Conservation (phyloP, 192 early-diverging fungal species). For the Chytriomyces sp. region DNA sequence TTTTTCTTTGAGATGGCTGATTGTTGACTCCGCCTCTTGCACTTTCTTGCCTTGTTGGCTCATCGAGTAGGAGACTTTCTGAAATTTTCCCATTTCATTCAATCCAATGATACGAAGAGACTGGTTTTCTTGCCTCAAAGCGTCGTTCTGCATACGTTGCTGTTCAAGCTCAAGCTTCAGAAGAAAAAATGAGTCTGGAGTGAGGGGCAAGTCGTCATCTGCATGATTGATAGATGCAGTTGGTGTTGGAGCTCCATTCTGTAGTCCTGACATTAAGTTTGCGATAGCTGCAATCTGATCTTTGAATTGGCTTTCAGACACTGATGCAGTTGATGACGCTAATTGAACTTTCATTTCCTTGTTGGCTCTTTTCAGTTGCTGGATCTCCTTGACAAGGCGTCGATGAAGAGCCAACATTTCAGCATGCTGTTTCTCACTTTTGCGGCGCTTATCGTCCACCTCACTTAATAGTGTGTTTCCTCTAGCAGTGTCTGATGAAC, state of each 20-base stretch:
- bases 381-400: background rate
- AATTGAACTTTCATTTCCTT: constrained; percentile 22
- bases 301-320: constrained; percentile 20
- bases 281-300: background rate
- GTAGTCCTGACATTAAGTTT: background rate
- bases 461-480: constrained; percentile 30
- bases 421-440: constrained; percentile 2
- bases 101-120: constrained; percentile 21
- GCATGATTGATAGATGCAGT: background rate
- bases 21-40: constrained; percentile 16
- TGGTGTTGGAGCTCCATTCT: background rate
- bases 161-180: constrained; percentile 12
- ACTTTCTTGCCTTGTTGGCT: constrained; percentile 12
- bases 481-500: background rate
- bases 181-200: constrained; percentile 16
- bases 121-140: constrained; percentile 21
- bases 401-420: constrained; percentile 4
- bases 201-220: background rate
- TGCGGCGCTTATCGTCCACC: constrained; percentile 22
- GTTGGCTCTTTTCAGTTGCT: constrained; percentile 8
- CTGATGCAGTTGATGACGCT: background rate
- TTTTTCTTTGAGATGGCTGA: constrained; percentile 13
- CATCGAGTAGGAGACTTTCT: constrained; percentile 20
- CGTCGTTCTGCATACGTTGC: constrained; percentile 19
- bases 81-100: constrained; percentile 30